Conservation (phyloP, 805 yeast species). For the Kluyveromyces siamensis region DNA sequence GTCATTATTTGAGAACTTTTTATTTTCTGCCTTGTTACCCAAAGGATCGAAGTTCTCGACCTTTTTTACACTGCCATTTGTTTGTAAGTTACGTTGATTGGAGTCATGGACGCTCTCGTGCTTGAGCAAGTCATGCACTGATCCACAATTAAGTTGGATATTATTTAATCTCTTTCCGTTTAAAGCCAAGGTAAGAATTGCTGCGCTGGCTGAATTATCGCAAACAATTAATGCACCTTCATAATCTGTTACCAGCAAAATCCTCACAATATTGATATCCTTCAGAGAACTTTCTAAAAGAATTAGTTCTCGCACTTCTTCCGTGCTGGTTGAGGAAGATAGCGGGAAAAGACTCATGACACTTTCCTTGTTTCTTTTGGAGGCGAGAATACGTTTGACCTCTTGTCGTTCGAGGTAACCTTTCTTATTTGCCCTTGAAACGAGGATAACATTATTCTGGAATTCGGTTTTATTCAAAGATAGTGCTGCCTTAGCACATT, state of each 20-base stretch:
- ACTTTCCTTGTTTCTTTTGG: slow-evolving; percentile 8
- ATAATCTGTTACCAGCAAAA: slow-evolving; percentile 38
- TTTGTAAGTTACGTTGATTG: too few relatives aligned
- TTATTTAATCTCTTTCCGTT: slow-evolving; percentile 34
- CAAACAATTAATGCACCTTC: slow-evolving; percentile 45
- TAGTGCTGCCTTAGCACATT: slow-evolving; percentile 41
- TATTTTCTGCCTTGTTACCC: background rate
- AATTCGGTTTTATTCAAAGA: slow-evolving; percentile 33
- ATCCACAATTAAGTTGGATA: slow-evolving; percentile 25
- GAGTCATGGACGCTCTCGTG: background rate
- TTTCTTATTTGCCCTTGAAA: slow-evolving; percentile 38
- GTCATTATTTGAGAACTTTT: slow-evolving; percentile 24
- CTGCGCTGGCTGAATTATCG: slow-evolving; percentile 36
- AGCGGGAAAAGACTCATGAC: slow-evolving; percentile 23
- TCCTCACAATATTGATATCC: slow-evolving; percentile 25
- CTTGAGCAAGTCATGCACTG: slow-evolving; percentile 20
- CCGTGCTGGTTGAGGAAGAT: slow-evolving; percentile 18
- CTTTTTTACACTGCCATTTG: background rate
- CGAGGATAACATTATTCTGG: slow-evolving; percentile 40
- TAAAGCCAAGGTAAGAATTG: slow-evolving; percentile 38
- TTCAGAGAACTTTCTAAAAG: slow-evolving; percentile 6
- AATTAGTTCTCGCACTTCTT: slow-evolving; percentile 13
- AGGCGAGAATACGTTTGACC: slow-evolving; percentile 22
- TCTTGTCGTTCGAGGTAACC: slow-evolving; percentile 28
- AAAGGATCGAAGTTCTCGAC: background rate